Base-by-base conservation (phyloP, 306 rosid species). In the Pterocarpus santalinus region DNA sequence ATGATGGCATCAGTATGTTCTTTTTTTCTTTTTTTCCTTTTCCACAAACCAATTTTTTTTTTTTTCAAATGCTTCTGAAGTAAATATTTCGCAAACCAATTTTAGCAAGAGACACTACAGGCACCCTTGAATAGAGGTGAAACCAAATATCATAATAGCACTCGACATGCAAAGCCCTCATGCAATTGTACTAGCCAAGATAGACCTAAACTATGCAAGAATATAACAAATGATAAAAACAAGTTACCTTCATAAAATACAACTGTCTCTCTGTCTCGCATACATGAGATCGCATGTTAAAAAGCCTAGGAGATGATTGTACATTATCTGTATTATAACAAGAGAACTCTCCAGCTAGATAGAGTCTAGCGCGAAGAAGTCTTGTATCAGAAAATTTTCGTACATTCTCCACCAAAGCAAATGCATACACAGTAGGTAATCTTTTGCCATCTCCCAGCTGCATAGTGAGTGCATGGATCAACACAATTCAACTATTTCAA, bases 341-440 rank as follows among this genome's bases (percentile, higher is more conserved):
- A 4, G 72, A 80, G 86, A 88, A 82, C 78, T 94, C 92, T 83
- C 97, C 97, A 9, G 90, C 90, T 72, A 95, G 85, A 86, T 80
- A 89, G 90, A 95, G 88, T 88, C 95, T 90, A 65, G 89, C 90
- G 65, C 87, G 88, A 66, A 92, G 64, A 79, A 90, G 88, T 71
- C 78, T 71, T 69, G 86, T 44, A 15, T 84, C 83, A 35, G 82
- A 78, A 79, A 15, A 81, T 80, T 71, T 87, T 10, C 86, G 91
- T 64, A 75, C 70, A 43, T 84, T 84, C 80, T 95, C 98, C 80
- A 95, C 98, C 86, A 90, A 90, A 47, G 97, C 95, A 90, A 95
- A 95, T 9, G 97, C 97, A 72, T 95, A 90, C 3, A 85, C 86
- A 12, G 89, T 85, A 15, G 92, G 93, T 22, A 91, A 75, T 68